A percentile compares a stretch with the other conserved stretches of the same genome.
Conservation (phyloP, 1,284 basidiomycete genomes). For the Coniferiporia weirii region DNA sequence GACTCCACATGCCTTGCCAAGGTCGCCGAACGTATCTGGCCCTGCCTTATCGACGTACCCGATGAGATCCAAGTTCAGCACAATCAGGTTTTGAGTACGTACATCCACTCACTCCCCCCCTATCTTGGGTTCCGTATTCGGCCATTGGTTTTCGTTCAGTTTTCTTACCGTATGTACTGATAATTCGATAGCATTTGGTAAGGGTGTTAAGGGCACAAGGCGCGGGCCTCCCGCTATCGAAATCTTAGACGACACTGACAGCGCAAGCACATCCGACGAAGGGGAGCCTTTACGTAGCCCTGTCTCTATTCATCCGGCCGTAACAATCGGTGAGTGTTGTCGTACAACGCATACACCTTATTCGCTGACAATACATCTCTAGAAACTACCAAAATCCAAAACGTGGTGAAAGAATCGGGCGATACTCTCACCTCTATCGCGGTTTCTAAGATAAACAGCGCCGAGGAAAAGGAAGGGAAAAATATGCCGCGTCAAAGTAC, state of each 20-base stretch:
- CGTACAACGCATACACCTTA: too few relatives aligned
- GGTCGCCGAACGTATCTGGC: background rate
- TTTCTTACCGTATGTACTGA: too few relatives aligned
- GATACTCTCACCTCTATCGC: too few relatives aligned
- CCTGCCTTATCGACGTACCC: background rate
- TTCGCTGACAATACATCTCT: too few relatives aligned
- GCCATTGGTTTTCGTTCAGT: too few relatives aligned
- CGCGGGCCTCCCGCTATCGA: background rate
- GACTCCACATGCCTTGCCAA: background rate
- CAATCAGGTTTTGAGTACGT: conserved; percentile 8
- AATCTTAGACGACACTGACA: background rate
- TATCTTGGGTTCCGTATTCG: background rate
- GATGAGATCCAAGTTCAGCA: conserved; percentile 2
- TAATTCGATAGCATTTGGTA: background rate
- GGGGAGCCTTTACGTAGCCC: background rate
- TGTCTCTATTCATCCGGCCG: too few relatives aligned
- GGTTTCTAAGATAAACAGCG: too few relatives aligned
- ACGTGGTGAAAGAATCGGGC: too few relatives aligned
- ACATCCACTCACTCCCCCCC: background rate
- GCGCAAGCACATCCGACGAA: background rate
- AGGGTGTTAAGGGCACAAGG: background rate
- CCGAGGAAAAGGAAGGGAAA: background rate
- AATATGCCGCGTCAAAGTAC: conserved; percentile 1
- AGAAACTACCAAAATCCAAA: too few relatives aligned
- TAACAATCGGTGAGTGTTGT: too few relatives aligned